These are phyloP conservation scores for Dryas octopetala DNA, from an alignment of 306 rosid species.

Conservation along the genomic window DNA sequence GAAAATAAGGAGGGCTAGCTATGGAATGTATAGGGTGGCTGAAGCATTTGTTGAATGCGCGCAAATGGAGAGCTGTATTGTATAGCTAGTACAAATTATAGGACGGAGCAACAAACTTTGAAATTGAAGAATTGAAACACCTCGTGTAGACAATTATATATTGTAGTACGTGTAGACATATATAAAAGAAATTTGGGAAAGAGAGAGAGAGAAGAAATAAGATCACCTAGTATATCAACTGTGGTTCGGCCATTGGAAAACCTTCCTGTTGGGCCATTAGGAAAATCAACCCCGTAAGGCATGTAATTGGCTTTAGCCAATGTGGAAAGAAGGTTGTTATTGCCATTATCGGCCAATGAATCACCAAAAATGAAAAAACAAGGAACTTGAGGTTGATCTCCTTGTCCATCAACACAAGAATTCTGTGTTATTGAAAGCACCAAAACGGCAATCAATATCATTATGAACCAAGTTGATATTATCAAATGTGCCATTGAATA, in stretches of 20 bases:
- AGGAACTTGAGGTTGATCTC: slow-evolving; percentile 19
- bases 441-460: not conserved
- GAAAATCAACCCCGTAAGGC: slow-evolving; percentile 63
- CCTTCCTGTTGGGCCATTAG: slow-evolving; percentile 48
- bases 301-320: slow-evolving; percentile 25
- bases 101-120: too few species aligned
- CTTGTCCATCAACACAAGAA: slow-evolving; percentile 1
- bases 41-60: too few species aligned
- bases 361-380: slow-evolving; percentile 59
- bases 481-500: too few species aligned
- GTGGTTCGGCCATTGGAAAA: slow-evolving; percentile 43
- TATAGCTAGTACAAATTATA: too few species aligned
- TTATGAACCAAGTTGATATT: not conserved
- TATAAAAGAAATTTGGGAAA: not conserved
- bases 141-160: too few species aligned
- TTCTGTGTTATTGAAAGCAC: not conserved
- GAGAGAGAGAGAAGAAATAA: not conserved
- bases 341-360: slow-evolving; percentile 52
- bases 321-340: slow-evolving; percentile 46
- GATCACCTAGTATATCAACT: slow-evolving; percentile 20
- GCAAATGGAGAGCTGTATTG: too few species aligned
- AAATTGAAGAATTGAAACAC: too few species aligned
- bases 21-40: too few species aligned
- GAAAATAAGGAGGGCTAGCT: too few species aligned
- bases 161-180: too few species aligned